Evolutionary conservation across 164 flowering plant genomes (phyloP), one percentile per base, ranked within the genome.

Genomic region (Aristolochia fimbriata): DNA sequence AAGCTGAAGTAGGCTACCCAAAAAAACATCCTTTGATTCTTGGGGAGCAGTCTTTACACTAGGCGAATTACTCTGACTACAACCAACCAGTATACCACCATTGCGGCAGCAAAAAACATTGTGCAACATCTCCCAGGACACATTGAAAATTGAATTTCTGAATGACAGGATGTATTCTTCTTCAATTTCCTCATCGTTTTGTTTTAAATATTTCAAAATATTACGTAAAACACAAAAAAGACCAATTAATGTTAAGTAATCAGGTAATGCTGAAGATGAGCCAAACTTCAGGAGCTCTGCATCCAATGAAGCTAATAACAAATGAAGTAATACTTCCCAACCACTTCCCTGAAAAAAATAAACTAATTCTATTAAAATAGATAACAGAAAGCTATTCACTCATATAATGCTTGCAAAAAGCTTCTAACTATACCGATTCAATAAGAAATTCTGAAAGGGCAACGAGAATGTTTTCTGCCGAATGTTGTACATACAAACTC

Each of bases 1-100:
- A 4, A 86, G 71, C 74, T 84, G 93, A 69, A 85, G 68, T 59
- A 83, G 65, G 56, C 65, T 64, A 50, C 89, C 98, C 0, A 79
- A 65, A 64, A 92, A 80, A 37, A 78, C 9, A 17, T 65, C 45
- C n/a, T 61, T 62, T 33, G 65, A 52, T 49, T 64, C 74, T 20
- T 48, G 43, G 43, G 37, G 58, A 48, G 33, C 46, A 31, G 25
- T 50, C 58, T 68, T 57, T 60, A 65, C 60, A 16, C 53, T 43
- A n/a, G 7, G 21, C 21, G 21, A 50, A 52, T 25, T 56, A 64
- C 72, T 62, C 20, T 10, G 41, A 47, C 14, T 17, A 50, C 66
- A 66, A 51, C 52, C 47, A 15, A 24, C 55, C 25, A 45, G 55
- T 52, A 41, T 20, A 19, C 55, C 74, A 43, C 30, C 37, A 48